phyloP scores from a whole-genome alignment of 2,329 filamentous ascomycete genomes.

The Cercospora citrullina region DNA sequence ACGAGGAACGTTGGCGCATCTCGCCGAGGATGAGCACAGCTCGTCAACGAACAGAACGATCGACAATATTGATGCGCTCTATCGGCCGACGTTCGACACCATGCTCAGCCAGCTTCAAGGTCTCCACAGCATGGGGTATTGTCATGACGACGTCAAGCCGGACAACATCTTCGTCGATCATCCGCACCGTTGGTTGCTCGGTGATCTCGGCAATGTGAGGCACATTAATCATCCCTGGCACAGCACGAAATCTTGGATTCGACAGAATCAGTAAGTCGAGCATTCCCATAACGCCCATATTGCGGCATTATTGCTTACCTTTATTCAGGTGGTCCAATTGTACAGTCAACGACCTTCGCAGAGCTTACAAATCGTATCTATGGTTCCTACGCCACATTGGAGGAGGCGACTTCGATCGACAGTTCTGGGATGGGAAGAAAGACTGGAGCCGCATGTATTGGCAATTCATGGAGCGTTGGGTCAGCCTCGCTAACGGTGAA shows the following conservation, averaged over 20 bases:
- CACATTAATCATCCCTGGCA: slow-evolving; percentile 34
- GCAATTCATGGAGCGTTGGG: slow-evolving; percentile 22
- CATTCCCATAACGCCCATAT: too few relatives aligned
- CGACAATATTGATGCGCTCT: slow-evolving; percentile 31
- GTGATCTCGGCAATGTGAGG: slow-evolving; percentile 41
- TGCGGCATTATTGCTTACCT: too few relatives aligned
- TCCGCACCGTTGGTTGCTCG: slow-evolving; percentile 35
- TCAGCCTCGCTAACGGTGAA: background rate
- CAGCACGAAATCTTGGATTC: slow-evolving; percentile 17
- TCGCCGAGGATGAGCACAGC: slow-evolving; percentile 14
- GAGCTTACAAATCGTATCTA: slow-evolving; percentile 37
- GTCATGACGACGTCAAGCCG: slow-evolving; percentile 44
- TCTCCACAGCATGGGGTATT: slow-evolving; percentile 38
- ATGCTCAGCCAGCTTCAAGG: slow-evolving; percentile 31
- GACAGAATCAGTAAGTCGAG: slow-evolving; percentile 21
- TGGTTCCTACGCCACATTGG: slow-evolving; percentile 22
- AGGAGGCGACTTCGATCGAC: slow-evolving; percentile 29
- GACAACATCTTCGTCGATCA: slow-evolving; percentile 38
- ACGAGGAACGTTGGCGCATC: slow-evolving; percentile 19
- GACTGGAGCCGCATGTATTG: slow-evolving; percentile 37
- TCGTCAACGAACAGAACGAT: background rate
- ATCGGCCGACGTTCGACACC: slow-evolving; percentile 36
- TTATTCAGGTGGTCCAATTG: slow-evolving; percentile 23
- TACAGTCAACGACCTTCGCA: slow-evolving; percentile 35
- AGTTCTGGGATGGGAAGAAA: slow-evolving; percentile 28